Conservation (phyloP, 208 protist species). For the Wallacemonas sp. region DNA sequence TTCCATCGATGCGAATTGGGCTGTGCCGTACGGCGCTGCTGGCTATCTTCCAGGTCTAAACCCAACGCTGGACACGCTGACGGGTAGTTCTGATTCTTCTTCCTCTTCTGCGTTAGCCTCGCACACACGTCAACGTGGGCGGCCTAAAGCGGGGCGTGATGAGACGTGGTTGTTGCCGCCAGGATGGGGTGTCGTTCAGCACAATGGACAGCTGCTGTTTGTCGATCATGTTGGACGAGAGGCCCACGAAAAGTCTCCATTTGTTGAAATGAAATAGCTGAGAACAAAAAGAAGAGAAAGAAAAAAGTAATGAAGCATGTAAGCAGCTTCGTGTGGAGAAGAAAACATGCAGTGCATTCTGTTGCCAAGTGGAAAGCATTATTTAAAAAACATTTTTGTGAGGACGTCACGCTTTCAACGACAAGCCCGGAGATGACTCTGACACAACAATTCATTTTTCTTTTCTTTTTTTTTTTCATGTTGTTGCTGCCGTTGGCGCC, state of each 20-base stretch:
- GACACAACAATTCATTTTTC: too few species aligned
- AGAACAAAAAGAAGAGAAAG: not conserved
- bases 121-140: too few species aligned
- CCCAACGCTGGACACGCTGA: not conserved
- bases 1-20: not conserved
- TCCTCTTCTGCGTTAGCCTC: too few species aligned
- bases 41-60: not conserved
- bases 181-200: constrained; percentile 57
- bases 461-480: too few species aligned
- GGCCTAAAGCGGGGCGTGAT: too few species aligned
- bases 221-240: constrained; percentile 65
- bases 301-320: not conserved
- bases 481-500: too few species aligned
- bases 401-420: too few species aligned
- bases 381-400: too few species aligned
- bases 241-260: constrained; percentile 53
- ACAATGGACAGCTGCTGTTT: constrained; percentile 48
- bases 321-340: constrained; percentile 2
- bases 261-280: not conserved
- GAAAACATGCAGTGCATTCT: too few species aligned
- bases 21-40: not conserved
- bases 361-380: too few species aligned
- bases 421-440: too few species aligned
- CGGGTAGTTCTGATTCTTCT: not conserved
- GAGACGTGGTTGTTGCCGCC: constrained; percentile 33